Evolutionary conservation across 2,329 filamentous ascomycete species (phyloP), one percentile per base, ranked within the genome.

Genomic region (Colletotrichum navitas): DNA sequence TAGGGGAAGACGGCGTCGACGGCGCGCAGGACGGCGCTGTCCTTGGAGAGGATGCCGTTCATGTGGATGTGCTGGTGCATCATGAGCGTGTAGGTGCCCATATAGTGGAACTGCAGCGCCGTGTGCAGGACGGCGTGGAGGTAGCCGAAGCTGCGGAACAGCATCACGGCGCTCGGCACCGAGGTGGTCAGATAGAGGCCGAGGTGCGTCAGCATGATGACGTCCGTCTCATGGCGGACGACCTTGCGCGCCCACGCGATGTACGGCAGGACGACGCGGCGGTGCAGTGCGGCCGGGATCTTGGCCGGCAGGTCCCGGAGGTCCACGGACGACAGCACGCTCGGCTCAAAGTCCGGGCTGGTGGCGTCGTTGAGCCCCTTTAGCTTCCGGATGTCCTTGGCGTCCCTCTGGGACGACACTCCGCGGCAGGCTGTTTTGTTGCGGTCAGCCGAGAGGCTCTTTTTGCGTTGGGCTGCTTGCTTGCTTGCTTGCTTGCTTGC

Each of bases 1-100:
- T 94, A 95, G 0, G 93, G 93, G 75, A 94, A 95, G 1, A 86
- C 63, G 7, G 81, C 78, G 77, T 95, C 93, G 70, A 95, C 80
- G 39, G 86, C 76, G 43, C 82, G 81, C 65, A 86, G 88, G 21
- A 43, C 34, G n/a, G 61, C 6, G 47, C 11, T 36, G 10, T 82
- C 79, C 76, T 87, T 88, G 32, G 84, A 81, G 45, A 95, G 81
- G 3, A 95, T 85, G 21, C 93, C 93, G 56, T 90, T 87, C 84
- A 90, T 90, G 79, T 95, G 93, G 75, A 95, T 95, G 79, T 95
- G 93, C 77, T 95, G 93, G 77, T 95, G 93, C 87, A 93, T 93
- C 88, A 95, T 90, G 47, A 95, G 85, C 0, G 93, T 95, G 81
- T 94, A 95, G 1, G 90, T 85, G 10, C 93, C 93, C 63, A 90